A percentile compares a stretch with the other conserved stretches of the same genome.
Evolutionary conservation across 1,284 basidiomycete species (phyloP).

Genomic region (Lentinus polychrous): DNA sequence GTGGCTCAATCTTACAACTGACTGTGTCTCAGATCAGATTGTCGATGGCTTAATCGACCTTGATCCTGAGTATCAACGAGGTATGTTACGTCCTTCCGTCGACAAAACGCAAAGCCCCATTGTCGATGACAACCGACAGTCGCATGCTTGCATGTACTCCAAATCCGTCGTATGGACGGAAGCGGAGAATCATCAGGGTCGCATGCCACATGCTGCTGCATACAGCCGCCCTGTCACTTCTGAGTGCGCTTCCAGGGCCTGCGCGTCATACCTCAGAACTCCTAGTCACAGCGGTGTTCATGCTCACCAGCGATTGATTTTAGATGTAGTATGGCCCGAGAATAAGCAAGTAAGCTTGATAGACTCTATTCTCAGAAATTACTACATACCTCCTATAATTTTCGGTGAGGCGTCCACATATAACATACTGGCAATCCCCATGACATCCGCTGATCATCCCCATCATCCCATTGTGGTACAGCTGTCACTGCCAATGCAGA

Average conservation of each 20-base stretch:
- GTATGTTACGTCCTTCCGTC: constrained; percentile 25
- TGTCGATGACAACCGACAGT: too few relatives aligned
- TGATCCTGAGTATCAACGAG: constrained; percentile 48
- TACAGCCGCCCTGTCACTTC: too few relatives aligned
- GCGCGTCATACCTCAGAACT: neutral
- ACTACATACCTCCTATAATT: constrained; percentile 52
- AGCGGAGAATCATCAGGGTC: too few relatives aligned
- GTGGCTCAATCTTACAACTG: neutral
- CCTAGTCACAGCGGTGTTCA: neutral
- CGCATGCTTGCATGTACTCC: too few relatives aligned
- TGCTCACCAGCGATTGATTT: neutral
- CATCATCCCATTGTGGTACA: constrained; percentile 19
- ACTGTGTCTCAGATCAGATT: constrained; percentile 35
- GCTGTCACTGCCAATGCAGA: constrained; percentile 45
- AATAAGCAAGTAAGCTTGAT: constrained; percentile 30
- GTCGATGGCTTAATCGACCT: constrained; percentile 37
- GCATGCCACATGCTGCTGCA: too few relatives aligned
- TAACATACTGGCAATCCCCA: neutral
- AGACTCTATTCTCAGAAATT: constrained; percentile 37
- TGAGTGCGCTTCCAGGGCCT: too few relatives aligned
- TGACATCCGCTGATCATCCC: neutral
- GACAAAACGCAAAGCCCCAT: too few relatives aligned
- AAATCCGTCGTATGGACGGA: too few relatives aligned
- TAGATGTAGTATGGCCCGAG: constrained; percentile 53
- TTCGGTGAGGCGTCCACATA: constrained; percentile 39